Evolutionary conservation across 2,329 filamentous ascomycete species (phyloP).

Genomic region (Scytalidium sp.): DNA sequence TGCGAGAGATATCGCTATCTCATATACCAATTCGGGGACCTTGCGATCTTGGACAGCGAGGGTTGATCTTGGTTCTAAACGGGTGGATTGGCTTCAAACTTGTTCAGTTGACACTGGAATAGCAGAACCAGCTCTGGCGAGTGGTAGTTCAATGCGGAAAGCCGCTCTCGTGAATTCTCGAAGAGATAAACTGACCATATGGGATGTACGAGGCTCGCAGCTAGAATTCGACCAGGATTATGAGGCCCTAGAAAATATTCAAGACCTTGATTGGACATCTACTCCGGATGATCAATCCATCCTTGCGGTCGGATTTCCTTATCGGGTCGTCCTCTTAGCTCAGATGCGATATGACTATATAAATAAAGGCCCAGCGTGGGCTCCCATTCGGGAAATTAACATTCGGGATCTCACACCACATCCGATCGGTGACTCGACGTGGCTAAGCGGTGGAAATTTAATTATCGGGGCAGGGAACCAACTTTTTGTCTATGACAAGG

Average conservation of each 20-base stretch:
- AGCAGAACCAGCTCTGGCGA: constrained; percentile 69
- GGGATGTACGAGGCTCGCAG: constrained; percentile 80
- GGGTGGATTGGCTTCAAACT: constrained; percentile 78
- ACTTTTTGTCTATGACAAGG: constrained; percentile 78
- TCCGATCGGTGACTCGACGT: constrained; percentile 89
- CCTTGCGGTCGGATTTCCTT: constrained; percentile 88
- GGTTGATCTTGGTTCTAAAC: constrained; percentile 56
- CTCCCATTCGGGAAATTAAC: constrained; percentile 75
- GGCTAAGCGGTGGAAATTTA: constrained; percentile 81
- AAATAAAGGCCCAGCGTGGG: constrained; percentile 86
- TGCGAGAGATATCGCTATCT: constrained; percentile 80
- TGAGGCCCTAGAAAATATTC: constrained; percentile 68
- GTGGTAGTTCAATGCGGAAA: constrained; percentile 83
- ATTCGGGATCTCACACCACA: constrained; percentile 82
- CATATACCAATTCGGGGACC: constrained; percentile 72
- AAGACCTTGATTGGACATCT: constrained; percentile 90
- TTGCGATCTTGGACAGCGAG: constrained; percentile 85
- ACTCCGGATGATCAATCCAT: constrained; percentile 88
- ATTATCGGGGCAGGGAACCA: constrained; percentile 90
- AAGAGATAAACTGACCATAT: constrained; percentile 78
- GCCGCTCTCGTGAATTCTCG: constrained; percentile 75
- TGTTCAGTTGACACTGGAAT: constrained; percentile 79
- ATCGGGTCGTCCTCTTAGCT: constrained; percentile 75
- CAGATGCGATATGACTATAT: constrained; percentile 92
- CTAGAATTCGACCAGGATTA: constrained; percentile 80